These are phyloP conservation scores for Prunus mongolica DNA, from an alignment of 306 rosid genomes.

Conservation along the genomic window DNA sequence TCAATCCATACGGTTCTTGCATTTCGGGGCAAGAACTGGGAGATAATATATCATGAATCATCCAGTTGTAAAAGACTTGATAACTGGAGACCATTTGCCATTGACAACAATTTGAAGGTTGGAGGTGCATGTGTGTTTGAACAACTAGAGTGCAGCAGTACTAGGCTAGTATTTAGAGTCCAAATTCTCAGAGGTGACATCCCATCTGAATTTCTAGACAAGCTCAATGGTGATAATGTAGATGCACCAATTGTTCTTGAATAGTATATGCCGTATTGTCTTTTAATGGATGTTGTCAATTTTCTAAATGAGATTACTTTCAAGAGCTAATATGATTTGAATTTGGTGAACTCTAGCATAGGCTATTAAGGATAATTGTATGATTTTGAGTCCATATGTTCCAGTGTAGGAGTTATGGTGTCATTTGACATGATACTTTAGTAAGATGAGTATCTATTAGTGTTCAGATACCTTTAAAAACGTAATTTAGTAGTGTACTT, in stretches of 20 bases:
- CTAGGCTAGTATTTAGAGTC: conserved; percentile 35
- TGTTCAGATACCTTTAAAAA: not conserved
- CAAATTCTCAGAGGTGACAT: conserved; percentile 72
- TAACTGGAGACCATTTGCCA: conserved; percentile 44
- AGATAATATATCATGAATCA: conserved; percentile 29
- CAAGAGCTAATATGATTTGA: not conserved
- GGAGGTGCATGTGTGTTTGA: conserved; percentile 71
- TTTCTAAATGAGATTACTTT: not conserved
- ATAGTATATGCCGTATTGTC: conserved; percentile 8
- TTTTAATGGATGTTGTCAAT: not conserved
- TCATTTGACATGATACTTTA: not conserved
- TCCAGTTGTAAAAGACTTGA: conserved; percentile 1
- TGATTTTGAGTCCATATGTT: not conserved
- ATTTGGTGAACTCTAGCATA: not conserved
- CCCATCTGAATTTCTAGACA: conserved; percentile 31
- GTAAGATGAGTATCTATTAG: not conserved
- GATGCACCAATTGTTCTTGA: conserved; percentile 33
- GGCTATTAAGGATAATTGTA: not conserved
- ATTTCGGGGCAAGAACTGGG: conserved; percentile 39
- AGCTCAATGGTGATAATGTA: conserved; percentile 20
- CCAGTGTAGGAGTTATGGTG: not conserved
- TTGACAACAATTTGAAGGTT: conserved; percentile 42
- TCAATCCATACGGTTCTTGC: conserved; percentile 28
- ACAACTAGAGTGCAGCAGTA: conserved; percentile 26
- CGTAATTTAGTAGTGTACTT: not conserved